phyloP scores from a whole-genome alignment of 208 protist species.

The Histomonas meleagridis region DNA sequence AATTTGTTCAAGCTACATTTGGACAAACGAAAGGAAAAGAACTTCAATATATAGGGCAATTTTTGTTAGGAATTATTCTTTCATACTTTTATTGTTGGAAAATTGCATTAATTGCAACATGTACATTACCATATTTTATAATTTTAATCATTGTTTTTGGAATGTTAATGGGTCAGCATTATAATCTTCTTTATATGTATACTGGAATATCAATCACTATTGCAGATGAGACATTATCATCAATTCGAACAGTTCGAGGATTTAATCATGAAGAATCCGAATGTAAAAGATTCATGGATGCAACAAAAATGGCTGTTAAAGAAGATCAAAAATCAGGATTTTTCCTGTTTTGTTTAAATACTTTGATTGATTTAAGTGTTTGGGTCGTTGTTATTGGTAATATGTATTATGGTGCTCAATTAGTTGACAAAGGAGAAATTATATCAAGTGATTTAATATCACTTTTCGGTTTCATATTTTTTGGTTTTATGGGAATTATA shows the following conservation, averaged over 20 bases:
- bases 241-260: background rate
- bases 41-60: background rate
- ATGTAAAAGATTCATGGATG: background rate
- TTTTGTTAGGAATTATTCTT: background rate
- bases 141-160: background rate
- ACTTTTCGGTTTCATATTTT: background rate
- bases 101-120: background rate
- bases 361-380: background rate
- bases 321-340: background rate
- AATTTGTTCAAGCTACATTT: background rate
- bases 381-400: background rate
- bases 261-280: background rate
- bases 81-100: background rate
- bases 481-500: background rate
- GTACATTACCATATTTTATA: background rate
- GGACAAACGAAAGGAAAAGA: background rate
- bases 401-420: background rate
- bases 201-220: background rate
- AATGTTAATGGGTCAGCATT: background rate
- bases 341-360: background rate
- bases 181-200: background rate
- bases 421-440: background rate
- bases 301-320: background rate
- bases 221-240: background rate
- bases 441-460: background rate